Percentiles rank a stretch among this genome's conserved stretches.
These are phyloP conservation scores for Corchorus capsularis DNA, from an alignment of 345 rosid species.

Conservation along the genomic window DNA sequence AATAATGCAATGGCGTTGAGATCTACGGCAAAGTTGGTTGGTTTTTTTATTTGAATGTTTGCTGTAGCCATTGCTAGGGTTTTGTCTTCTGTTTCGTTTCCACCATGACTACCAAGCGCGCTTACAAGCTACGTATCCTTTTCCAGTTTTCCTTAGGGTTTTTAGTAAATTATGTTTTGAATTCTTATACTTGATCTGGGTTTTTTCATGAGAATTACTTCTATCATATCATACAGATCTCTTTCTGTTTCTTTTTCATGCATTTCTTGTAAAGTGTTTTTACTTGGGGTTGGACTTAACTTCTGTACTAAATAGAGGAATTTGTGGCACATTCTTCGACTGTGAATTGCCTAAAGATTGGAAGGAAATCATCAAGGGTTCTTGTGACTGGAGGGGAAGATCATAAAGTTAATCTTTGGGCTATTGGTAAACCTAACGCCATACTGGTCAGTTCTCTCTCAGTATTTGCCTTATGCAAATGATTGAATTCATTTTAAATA, in stretches of 20 bases:
- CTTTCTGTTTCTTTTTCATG: not conserved
- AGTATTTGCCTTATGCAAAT: slow-evolving; percentile 1
- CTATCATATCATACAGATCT: no score
- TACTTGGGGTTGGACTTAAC: slow-evolving; percentile 46
- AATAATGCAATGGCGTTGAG: slow-evolving; percentile 22
- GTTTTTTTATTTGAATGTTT: slow-evolving; percentile 44
- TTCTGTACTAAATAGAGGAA: slow-evolving; percentile 60
- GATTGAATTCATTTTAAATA: not conserved
- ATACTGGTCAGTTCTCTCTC: slow-evolving; percentile 78
- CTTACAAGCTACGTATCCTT: slow-evolving; percentile 99
- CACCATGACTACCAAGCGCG: slow-evolving; percentile 94
- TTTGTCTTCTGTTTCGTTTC: slow-evolving; percentile 35
- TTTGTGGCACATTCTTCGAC: slow-evolving; percentile 95
- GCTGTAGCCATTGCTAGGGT: slow-evolving; percentile 41
- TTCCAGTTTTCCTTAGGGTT: slow-evolving; percentile 20
- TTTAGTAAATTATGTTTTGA: slow-evolving; percentile 16
- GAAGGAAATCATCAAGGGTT: slow-evolving; percentile 94
- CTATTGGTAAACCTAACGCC: slow-evolving; percentile 99
- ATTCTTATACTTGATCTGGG: slow-evolving; percentile 33
- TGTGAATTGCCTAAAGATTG: slow-evolving; percentile 95
- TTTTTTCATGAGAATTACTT: not conserved
- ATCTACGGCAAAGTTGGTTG: slow-evolving; percentile 30
- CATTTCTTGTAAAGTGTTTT: slow-evolving; percentile 5
- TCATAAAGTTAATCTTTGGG: slow-evolving; percentile 98
- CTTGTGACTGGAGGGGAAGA: slow-evolving; percentile 98